A percentile compares a stretch with the other conserved stretches of the same genome.
phyloP scores from a whole-genome alignment of 202 grass and related monocot species.

The Panicum virgatum region DNA sequence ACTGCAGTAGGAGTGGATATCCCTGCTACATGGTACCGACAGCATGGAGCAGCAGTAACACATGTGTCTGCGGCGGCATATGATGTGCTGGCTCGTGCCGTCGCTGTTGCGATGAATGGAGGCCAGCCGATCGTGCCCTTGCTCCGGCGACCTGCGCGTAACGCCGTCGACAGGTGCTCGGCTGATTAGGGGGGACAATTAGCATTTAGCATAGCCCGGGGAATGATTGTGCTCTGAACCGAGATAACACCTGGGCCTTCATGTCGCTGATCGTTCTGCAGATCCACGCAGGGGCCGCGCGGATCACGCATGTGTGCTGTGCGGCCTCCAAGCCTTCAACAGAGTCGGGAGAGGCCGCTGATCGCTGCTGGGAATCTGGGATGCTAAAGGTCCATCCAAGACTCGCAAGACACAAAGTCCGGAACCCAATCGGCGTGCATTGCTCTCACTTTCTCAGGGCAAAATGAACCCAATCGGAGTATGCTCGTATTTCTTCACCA shows the following conservation, averaged over 20 bases:
- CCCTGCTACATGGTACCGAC: too few relatives aligned
- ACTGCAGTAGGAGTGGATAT: too few relatives aligned
- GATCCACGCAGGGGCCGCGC: background rate
- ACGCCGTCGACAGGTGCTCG: background rate
- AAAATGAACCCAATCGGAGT: background rate
- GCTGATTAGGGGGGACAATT: constrained; percentile 24
- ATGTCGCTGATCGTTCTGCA: background rate
- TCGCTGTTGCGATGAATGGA: constrained; percentile 41
- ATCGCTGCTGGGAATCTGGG: background rate
- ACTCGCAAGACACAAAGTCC: background rate
- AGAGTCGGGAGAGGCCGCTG: background rate
- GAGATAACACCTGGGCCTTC: background rate
- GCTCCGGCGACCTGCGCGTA: constrained; percentile 3
- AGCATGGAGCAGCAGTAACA: background rate
- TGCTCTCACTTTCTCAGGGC: background rate
- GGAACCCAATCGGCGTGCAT: background rate
- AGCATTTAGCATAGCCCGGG: constrained; percentile 27
- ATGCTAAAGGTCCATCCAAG: background rate
- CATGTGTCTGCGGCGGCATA: background rate
- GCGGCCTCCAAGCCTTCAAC: background rate
- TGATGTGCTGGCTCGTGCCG: constrained; percentile 4
- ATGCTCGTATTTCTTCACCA: too few relatives aligned
- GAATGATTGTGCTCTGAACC: background rate
- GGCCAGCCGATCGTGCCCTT: constrained; percentile 20
- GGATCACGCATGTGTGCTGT: background rate